phyloP scores from a whole-genome alignment of 768 basidiomycete genomes.

The Termitomyces sp. region DNA sequence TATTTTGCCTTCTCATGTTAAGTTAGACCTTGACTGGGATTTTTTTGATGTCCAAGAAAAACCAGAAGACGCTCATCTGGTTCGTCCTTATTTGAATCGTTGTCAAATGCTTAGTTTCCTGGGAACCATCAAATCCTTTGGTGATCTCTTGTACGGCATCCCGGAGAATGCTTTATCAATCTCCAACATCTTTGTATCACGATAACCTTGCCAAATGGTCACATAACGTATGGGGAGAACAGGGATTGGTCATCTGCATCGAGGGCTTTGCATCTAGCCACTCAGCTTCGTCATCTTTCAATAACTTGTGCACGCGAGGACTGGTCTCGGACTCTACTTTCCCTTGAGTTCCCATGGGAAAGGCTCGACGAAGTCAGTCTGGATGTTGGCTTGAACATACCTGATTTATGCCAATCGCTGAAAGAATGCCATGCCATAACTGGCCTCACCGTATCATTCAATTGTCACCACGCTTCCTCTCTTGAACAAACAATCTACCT shows the following conservation, averaged over 20 bases:
- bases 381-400: neutral
- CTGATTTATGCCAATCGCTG: neutral
- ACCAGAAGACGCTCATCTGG: neutral
- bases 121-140: neutral
- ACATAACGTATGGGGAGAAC: neutral
- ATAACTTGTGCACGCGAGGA: neutral
- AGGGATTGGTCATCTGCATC: neutral
- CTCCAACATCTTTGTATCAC: neutral
- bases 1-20: neutral
- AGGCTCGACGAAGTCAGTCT: neutral
- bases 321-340: neutral
- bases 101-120: neutral
- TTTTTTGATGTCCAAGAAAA: too few relatives aligned
- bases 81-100: neutral
- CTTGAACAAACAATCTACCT: neutral
- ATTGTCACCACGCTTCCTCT: neutral
- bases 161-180: too few relatives aligned
- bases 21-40: neutral
- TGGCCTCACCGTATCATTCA: neutral
- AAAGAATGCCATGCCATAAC: neutral
- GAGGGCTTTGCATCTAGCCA: neutral
- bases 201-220: neutral
- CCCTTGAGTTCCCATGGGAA: too few relatives aligned
- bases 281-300: neutral
- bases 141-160: neutral